These are phyloP conservation scores for Zymoseptoria ardabiliae DNA, from an alignment of 2,329 filamentous ascomycete species.

Conservation along the genomic window DNA sequence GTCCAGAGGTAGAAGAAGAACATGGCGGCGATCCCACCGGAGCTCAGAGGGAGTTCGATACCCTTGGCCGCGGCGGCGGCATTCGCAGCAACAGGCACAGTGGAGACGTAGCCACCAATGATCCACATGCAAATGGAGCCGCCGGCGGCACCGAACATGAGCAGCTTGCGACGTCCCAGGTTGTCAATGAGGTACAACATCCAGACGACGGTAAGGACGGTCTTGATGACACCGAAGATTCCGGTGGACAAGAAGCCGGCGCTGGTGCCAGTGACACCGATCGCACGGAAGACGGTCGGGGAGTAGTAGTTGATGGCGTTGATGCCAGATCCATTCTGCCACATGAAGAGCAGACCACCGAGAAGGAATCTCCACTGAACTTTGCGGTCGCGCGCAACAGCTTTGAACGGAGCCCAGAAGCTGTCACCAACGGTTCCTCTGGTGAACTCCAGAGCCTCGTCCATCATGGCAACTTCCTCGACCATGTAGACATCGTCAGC, in stretches of 20 bases:
- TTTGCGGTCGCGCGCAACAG: conserved; percentile 47
- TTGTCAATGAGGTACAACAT: conserved; percentile 61
- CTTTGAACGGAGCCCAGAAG: conserved; percentile 66
- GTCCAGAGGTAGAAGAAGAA: conserved; percentile 73
- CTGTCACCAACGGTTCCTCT: conserved; percentile 57
- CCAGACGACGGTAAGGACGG: conserved; percentile 60
- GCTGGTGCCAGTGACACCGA: conserved; percentile 55
- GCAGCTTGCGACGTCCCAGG: conserved; percentile 54
- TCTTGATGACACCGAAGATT: conserved; percentile 72
- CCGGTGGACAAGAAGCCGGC: conserved; percentile 61
- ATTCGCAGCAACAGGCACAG: conserved; percentile 32
- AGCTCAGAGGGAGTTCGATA: conserved; percentile 27
- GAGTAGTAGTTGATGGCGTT: conserved; percentile 74
- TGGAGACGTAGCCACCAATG: conserved; percentile 52
- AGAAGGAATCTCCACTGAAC: conserved; percentile 67
- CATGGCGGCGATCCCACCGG: conserved; percentile 53
- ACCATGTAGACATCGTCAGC: conserved; percentile 58
- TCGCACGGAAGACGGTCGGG: conserved; percentile 60
- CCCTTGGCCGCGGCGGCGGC: conserved; percentile 22
- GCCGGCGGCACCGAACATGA: conserved; percentile 57
- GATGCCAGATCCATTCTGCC: conserved; percentile 70
- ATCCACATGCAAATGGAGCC: conserved; percentile 61
- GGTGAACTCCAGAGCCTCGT: conserved; percentile 61
- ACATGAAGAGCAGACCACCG: conserved; percentile 67
- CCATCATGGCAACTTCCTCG: conserved; percentile 65